Base-by-base conservation (phyloP, 140 eudicot genomes). In the Flaveria floridana region DNA sequence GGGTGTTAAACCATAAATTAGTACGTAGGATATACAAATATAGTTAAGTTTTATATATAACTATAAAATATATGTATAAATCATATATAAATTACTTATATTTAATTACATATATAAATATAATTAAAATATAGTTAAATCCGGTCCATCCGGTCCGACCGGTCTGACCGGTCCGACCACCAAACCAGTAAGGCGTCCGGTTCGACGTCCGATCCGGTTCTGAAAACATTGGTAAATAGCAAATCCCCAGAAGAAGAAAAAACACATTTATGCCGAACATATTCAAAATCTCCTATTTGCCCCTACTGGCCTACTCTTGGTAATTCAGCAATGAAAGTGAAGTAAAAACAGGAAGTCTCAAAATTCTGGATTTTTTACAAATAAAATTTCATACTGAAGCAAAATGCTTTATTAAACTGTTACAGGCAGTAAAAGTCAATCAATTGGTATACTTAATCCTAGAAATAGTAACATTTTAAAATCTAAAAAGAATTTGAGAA, bases 401-500 rank as follows among this genome's bases (percentile, higher is more conserved):
- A 64, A 64, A 30, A 52, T 64, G 42, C 16, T n/a, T 8, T 9
- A 9, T 25, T 2, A 9, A 16, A 61, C 12, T 6, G 62, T 8
- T 26, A 25, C 59, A 47, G n/a, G 23, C 53, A 23, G 26, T 7
- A 47, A 48, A 70, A 13, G 8, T 48, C 44, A 52, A 52, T 71
- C 66, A 18, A 18, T 37, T 15, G 4, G 13, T 71, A 30, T 53
- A 52, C 30, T 71, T 53, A 8, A 18, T 71, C 65, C 65, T 46
- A 73, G 34, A 73, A 39, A 58, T 20, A 44, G 23, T 15, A 70
- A 13, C 15, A 42, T 20, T 42, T 42, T 58, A 73, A 23, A 9
- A 72, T 52, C 19, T 37, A 46, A 14, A 41, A 57, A 57, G 71
- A 74, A 42, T 46, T 74, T 63, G 63, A 26, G 39, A 51, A 51